Conservation (phyloP, 768 basidiomycete species). For the Neoboletus magnificus region DNA sequence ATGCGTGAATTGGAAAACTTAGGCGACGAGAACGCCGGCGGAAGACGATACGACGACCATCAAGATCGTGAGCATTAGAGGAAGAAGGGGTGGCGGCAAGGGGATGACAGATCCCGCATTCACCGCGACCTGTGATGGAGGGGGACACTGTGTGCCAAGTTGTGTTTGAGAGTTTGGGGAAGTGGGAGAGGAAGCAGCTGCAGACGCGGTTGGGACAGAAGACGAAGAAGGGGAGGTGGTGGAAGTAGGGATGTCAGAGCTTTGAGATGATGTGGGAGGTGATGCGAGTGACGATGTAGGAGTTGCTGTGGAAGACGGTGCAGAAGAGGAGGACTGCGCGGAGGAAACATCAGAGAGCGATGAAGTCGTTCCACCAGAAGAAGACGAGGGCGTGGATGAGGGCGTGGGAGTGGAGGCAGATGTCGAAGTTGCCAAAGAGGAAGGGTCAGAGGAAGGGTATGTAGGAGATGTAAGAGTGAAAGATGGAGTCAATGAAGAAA, state of each 20-base stretch:
- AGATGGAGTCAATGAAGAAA: not conserved
- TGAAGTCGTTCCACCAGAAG: not conserved
- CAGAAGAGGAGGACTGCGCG: not conserved
- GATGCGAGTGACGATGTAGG: not conserved
- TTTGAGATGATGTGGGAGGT: not conserved
- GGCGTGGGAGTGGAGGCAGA: not conserved
- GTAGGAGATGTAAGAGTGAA: not conserved
- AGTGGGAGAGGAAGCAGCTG: not conserved
- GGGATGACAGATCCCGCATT: constrained; percentile 10
- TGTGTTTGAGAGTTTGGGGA: constrained; percentile 17
- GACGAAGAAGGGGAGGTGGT: not conserved
- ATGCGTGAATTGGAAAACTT: not conserved
- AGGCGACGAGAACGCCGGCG: constrained; percentile 26
- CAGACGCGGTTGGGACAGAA: not conserved
- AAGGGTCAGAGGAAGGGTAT: not conserved
- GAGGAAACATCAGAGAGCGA: not conserved
- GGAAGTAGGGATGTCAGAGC: not conserved
- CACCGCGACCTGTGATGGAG: not conserved
- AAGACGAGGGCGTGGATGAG: not conserved
- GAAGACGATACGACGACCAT: constrained; percentile 25
- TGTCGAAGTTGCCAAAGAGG: not conserved
- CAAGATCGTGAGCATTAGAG: constrained; percentile 23
- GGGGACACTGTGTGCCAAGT: constrained; percentile 24
- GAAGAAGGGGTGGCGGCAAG: constrained; percentile 5
- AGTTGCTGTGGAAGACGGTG: not conserved